Percentiles rank a stretch among this genome's conserved stretches.
Conservation (phyloP, 768 basidiomycete genomes). For the Leccinum disarticulatum region DNA sequence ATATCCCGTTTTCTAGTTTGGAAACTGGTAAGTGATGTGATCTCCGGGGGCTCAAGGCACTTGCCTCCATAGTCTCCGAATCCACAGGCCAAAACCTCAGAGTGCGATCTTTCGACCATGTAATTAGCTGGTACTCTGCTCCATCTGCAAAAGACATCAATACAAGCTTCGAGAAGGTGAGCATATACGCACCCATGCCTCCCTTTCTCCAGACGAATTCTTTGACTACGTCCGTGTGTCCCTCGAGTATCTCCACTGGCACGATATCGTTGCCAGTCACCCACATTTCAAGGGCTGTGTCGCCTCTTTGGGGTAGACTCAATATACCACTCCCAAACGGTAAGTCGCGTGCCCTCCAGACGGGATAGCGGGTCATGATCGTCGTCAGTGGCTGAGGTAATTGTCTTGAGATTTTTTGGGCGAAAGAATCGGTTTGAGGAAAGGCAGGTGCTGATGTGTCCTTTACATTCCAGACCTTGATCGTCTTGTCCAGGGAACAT, state of each 20-base stretch:
- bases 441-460: constrained; percentile 19
- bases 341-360: constrained; percentile 90
- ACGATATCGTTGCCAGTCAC: constrained; percentile 30
- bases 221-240: constrained; percentile 91
- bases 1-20: constrained; percentile 51
- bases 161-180: neutral
- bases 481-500: constrained; percentile 91
- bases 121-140: constrained; percentile 60
- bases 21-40: constrained; percentile 10
- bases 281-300: constrained; percentile 85
- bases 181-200: constrained; percentile 42
- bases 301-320: constrained; percentile 85
- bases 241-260: constrained; percentile 77
- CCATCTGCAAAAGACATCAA: constrained; percentile 38
- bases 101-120: constrained; percentile 89
- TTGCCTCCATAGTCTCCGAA: constrained; percentile 64
- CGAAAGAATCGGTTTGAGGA: constrained; percentile 6
- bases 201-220: constrained; percentile 96
- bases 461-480: constrained; percentile 78
- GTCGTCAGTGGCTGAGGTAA: constrained; percentile 41
- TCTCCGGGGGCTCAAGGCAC: constrained; percentile 6
- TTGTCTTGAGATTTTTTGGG: constrained; percentile 10
- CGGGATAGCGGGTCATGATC: constrained; percentile 81
- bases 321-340: constrained; percentile 91
- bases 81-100: constrained; percentile 90